Evolutionary conservation across 2,329 filamentous ascomycete genomes (phyloP), one percentile per base, ranked within the genome.

Genomic region (Fusarium illudens): DNA sequence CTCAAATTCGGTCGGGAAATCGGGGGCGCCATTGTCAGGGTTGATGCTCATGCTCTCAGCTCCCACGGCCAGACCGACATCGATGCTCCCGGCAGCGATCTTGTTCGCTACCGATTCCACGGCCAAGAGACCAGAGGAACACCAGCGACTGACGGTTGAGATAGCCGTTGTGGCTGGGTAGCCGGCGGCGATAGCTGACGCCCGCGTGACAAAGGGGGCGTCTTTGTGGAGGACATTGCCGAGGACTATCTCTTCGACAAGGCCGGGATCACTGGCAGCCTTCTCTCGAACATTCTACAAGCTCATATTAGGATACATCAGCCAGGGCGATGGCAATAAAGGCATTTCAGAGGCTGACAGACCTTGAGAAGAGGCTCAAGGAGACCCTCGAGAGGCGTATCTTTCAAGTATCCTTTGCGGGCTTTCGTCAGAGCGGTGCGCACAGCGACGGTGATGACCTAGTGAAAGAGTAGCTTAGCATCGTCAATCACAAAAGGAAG

Each of bases 281-380:
- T 44, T 44, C 5, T 44, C 39, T 6, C 39, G 39, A 2, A 44
- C 39, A 2, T 44, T 44, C 39, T 44, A 25, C 2, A 44, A 2
- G 2, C 1, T n/a, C 1, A 4, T 10, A 25, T 3, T 3, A 2
- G 5, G 3, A 25, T 2, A 25, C 8, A 15, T n/a, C 2, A 4
- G 13, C 2, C 13, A 4, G 15, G 4, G 4, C 5, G 5, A 11
- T 42, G 6, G 20, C 3, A 15, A 25, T 44, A n/a, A n/a, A n/a
- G 20, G 8, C 3, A 44, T 25, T n/a, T 25, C 10, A 4, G 10
- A n/a, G 20, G 3, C 25, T n/a, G 20, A 11, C 39, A n/a, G 2
- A 44, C 39, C 20, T 25, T 44, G 20, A 44, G 39, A n/a, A 44
- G 39, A 44, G 39, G 39, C 3, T 25, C 13, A 25, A 44, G 39